Conservation (phyloP, 2,329 filamentous ascomycete species). For the Orbilia ellipsospora region DNA sequence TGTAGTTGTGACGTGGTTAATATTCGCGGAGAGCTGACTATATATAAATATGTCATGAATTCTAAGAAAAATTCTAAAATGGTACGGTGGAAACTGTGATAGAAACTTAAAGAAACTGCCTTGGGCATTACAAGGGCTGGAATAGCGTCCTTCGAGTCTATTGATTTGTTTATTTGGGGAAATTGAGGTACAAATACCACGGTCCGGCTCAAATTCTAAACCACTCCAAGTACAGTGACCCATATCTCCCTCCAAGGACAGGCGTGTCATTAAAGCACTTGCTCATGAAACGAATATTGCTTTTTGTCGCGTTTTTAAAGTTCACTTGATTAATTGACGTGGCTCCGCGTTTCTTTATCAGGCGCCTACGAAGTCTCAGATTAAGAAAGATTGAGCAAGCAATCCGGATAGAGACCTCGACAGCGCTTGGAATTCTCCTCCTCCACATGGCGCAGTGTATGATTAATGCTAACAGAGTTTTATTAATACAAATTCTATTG, state of each 20-base stretch:
- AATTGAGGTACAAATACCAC: slow-evolving; percentile 9
- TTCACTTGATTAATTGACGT: too few relatives aligned
- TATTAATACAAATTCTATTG: too few relatives aligned
- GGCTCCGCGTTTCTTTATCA: too few relatives aligned
- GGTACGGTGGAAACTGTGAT: too few relatives aligned
- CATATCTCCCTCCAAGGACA: background rate
- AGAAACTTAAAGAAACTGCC: too few relatives aligned
- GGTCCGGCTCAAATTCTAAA: background rate
- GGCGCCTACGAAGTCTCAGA: too few relatives aligned
- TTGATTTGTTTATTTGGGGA: slow-evolving; percentile 18
- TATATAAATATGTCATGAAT: background rate
- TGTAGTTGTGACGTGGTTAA: slow-evolving; percentile 8
- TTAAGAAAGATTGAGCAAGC: too few relatives aligned
- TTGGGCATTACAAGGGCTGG: too few relatives aligned
- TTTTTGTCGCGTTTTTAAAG: slow-evolving; percentile 36
- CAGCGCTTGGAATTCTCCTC: too few relatives aligned
- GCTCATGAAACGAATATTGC: slow-evolving; percentile 13
- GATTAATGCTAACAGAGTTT: too few relatives aligned
- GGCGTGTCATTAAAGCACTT: background rate
- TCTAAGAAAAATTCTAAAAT: background rate
- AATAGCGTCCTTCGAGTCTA: background rate
- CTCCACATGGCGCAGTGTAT: too few relatives aligned
- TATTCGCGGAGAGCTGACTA: slow-evolving; percentile 8
- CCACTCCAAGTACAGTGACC: slow-evolving; percentile 24
- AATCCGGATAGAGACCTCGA: too few relatives aligned